Base-by-base conservation (phyloP, 139 green algal genomes). In the Closterium sp. region DNA sequence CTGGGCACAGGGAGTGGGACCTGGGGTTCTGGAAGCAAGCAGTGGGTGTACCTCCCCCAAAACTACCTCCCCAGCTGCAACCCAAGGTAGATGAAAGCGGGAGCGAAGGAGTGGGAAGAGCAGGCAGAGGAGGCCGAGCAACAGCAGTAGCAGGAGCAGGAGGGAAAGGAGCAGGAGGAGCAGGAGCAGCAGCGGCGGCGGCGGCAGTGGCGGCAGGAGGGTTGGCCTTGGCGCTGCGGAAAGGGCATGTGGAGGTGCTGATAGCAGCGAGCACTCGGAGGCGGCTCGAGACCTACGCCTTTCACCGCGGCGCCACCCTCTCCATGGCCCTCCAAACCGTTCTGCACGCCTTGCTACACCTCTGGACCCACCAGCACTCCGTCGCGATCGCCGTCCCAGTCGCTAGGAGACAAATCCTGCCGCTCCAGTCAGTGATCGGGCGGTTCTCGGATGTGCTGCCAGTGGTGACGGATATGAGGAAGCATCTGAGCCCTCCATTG, bases 341-440 rank as follows among this genome's bases (percentile, higher is more conserved):
- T 10, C 90, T 92, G 22, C 90, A 90, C 32, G 17, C 73, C 19
- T 31, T 92, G 73, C 90, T 92, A 28, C 90, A 92, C 73, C 86
- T 90, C 32, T 90, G 90, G 90, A 92, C 24, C 70, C 32, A 90
- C 86, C 90, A 92, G 90, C 31, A 85, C 24, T 85, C 50, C 27
- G 90, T 92, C 34, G 28, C 90, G 32, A 1, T 92, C 9, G 90
- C 50, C 19, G 90, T 85, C 32, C 73, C 90, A 0, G 19, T 92
- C 32, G 90, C 90, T 29, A n/a, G 90, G 28, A 31, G 90, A 30
- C 90, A 85, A 85, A 28, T 92, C 10, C 31, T 30, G 24, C 50
- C 38, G 73, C 90, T 90, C 86, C 90, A 92, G 70, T 13, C 50
- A 11, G 90, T 92, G 90, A 38, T 92, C 9, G 90, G 90, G 17